A percentile compares a stretch with the other conserved stretches of the same genome.
These are phyloP conservation scores for Naganishia liquefaciens DNA, from an alignment of 1,284 basidiomycete species.

Conservation along the genomic window DNA sequence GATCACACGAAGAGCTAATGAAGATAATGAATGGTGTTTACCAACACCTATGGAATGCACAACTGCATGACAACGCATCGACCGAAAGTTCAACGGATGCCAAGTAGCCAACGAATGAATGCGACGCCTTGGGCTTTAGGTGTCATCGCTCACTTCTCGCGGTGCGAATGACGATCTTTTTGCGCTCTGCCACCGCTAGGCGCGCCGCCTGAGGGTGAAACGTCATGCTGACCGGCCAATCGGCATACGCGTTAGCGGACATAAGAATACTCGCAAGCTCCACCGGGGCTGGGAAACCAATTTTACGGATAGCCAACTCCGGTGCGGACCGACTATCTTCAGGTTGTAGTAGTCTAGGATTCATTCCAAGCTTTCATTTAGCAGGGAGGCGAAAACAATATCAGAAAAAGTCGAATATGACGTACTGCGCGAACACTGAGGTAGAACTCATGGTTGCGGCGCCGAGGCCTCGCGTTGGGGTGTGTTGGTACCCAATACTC, in stretches of 20 bases:
- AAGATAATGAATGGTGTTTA: conserved; percentile 69
- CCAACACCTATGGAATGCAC: conserved; percentile 81
- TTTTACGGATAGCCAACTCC: conserved; percentile 21
- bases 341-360: conserved; percentile 13
- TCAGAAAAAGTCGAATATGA: not conserved
- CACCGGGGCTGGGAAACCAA: conserved; percentile 25
- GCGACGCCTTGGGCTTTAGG: no score
- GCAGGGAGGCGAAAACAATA: not conserved
- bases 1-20: conserved; percentile 84
- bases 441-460: conserved; percentile 28
- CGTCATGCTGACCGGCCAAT: conserved; percentile 18
- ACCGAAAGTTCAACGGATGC: not conserved
- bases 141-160: conserved; percentile 1
- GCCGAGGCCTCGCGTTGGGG: conserved; percentile 6
- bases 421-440: conserved; percentile 31
- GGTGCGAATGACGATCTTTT: conserved; percentile 21
- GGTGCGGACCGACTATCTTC: not conserved
- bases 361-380: not conserved
- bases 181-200: conserved; percentile 11
- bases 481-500: not conserved
- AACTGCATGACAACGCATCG: conserved; percentile 55
- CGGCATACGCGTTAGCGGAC: conserved; percentile 3
- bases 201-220: conserved; percentile 24
- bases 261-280: conserved; percentile 17
- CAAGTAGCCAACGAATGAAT: not conserved